Evolutionary conservation across 148 eudicot genomes (phyloP).

Genomic region (Rhododendron williamsianum): DNA sequence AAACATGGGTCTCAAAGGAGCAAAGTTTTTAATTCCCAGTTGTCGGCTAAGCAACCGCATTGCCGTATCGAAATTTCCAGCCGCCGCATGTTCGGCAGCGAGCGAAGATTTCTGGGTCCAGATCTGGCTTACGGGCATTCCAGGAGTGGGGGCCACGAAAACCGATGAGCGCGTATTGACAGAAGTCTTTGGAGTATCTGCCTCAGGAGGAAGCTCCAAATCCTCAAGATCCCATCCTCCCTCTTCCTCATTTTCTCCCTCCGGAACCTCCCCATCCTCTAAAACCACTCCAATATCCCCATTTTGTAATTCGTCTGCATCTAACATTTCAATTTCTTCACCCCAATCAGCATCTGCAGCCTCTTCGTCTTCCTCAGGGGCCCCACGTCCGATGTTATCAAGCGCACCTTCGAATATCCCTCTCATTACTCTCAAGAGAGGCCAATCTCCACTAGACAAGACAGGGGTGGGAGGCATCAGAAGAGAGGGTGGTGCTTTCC

Average conservation of each 20-base stretch:
- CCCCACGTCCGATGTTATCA: slow-evolving; percentile 36
- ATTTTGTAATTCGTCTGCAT: slow-evolving; percentile 39
- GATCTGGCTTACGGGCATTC: slow-evolving; percentile 89
- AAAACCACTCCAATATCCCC: slow-evolving; percentile 31
- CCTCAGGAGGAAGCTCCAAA: slow-evolving; percentile 86
- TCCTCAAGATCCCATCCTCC: slow-evolving; percentile 96
- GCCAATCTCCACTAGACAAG: slow-evolving; percentile 68
- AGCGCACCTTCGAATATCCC: slow-evolving; percentile 67
- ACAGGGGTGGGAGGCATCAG: slow-evolving; percentile 61
- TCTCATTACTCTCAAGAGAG: slow-evolving; percentile 59
- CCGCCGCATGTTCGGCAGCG: slow-evolving; percentile 95
- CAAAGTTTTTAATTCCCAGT: slow-evolving; percentile 68
- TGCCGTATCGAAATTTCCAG: slow-evolving; percentile 91
- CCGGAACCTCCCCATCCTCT: slow-evolving; percentile 34
- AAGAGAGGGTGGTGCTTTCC: slow-evolving; percentile 43
- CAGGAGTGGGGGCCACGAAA: slow-evolving; percentile 68
- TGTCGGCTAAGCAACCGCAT: slow-evolving; percentile 84
- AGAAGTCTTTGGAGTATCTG: slow-evolving; percentile 68
- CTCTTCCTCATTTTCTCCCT: slow-evolving; percentile 62
- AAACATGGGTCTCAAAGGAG: slow-evolving; percentile 63
- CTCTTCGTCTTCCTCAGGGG: slow-evolving; percentile 56
- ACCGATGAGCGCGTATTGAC: slow-evolving; percentile 36
- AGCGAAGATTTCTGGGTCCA: slow-evolving; percentile 87
- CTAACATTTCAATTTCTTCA: slow-evolving; percentile 48
- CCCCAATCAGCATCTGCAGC: slow-evolving; percentile 59